Evolutionary conservation across 2,329 filamentous ascomycete species (phyloP).

Genomic region (Ampelomyces quisqualis): DNA sequence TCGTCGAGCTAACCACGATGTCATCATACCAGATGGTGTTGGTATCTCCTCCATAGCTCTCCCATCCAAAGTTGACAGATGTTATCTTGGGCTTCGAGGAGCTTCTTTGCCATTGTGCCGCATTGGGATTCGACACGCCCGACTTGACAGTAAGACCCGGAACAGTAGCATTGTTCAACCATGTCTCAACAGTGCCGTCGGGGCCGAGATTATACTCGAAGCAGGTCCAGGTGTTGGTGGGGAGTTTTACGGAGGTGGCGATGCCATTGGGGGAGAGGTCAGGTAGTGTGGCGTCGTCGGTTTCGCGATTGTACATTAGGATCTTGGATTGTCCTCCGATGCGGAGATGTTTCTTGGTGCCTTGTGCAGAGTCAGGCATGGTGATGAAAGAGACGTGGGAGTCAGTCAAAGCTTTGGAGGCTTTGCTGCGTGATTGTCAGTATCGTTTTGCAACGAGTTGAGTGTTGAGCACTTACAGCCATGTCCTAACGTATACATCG

Average conservation of each 20-base stretch:
- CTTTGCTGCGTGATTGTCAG: constrained; percentile 48
- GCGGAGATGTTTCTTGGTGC: constrained; percentile 60
- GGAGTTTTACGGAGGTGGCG: constrained; percentile 54
- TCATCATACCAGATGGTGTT: constrained; percentile 68
- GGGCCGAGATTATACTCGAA: constrained; percentile 62
- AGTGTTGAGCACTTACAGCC: constrained; percentile 50
- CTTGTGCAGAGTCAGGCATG: constrained; percentile 61
- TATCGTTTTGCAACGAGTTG: background rate
- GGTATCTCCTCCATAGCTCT: constrained; percentile 60
- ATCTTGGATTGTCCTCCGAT: constrained; percentile 63
- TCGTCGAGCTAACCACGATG: constrained; percentile 51
- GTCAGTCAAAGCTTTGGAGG: constrained; percentile 58
- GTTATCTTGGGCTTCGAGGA: constrained; percentile 55
- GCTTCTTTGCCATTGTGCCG: constrained; percentile 56
- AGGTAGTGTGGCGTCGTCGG: constrained; percentile 62
- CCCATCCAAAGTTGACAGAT: constrained; percentile 63
- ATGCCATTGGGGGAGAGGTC: constrained; percentile 62
- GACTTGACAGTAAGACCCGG: constrained; percentile 54
- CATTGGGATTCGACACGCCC: constrained; percentile 54
- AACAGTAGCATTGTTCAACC: constrained; percentile 57
- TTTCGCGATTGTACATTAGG: constrained; percentile 65
- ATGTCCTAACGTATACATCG: constrained; percentile 59
- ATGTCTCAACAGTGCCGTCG: constrained; percentile 62
- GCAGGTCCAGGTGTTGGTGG: constrained; percentile 57
- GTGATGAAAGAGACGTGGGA: constrained; percentile 65